phyloP scores from a whole-genome alignment of 2,329 filamentous ascomycete genomes.

The Aureobasidium sp. region DNA sequence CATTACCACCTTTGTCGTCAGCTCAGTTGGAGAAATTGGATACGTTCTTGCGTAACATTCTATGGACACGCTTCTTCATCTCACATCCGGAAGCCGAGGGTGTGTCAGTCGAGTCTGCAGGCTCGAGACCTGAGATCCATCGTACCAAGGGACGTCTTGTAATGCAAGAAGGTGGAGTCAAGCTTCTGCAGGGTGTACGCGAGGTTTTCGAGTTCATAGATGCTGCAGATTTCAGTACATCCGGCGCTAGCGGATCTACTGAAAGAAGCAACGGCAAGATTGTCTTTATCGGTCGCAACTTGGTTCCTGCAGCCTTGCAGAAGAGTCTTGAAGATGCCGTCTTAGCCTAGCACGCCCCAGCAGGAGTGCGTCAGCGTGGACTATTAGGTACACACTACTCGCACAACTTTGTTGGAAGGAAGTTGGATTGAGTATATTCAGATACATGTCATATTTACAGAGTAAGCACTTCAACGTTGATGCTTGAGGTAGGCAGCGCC shows the following conservation, averaged over 20 bases:
- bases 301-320: constrained; percentile 21
- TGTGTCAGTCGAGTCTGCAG: not conserved
- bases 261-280: constrained; percentile 20
- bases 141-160: constrained; percentile 73
- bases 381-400: not conserved
- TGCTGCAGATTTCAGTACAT: constrained; percentile 8
- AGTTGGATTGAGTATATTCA: not conserved
- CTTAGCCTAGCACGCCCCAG: not conserved
- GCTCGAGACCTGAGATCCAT: constrained; percentile 65
- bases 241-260: not conserved
- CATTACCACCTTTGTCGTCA: constrained; percentile 50
- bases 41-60: constrained; percentile 67
- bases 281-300: constrained; percentile 26
- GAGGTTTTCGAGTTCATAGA: constrained; percentile 92
- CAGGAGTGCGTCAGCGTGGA: not conserved
- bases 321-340: constrained; percentile 18
- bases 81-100: constrained; percentile 11
- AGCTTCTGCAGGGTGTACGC: constrained; percentile 82
- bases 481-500: no score
- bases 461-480: not conserved
- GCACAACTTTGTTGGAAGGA: not conserved
- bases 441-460: not conserved
- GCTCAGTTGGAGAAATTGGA: constrained; percentile 59
- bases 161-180: constrained; percentile 54
- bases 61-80: constrained; percentile 69